These are phyloP conservation scores for Panellus pusillus DNA, from an alignment of 768 basidiomycete genomes.

Conservation along the genomic window DNA sequence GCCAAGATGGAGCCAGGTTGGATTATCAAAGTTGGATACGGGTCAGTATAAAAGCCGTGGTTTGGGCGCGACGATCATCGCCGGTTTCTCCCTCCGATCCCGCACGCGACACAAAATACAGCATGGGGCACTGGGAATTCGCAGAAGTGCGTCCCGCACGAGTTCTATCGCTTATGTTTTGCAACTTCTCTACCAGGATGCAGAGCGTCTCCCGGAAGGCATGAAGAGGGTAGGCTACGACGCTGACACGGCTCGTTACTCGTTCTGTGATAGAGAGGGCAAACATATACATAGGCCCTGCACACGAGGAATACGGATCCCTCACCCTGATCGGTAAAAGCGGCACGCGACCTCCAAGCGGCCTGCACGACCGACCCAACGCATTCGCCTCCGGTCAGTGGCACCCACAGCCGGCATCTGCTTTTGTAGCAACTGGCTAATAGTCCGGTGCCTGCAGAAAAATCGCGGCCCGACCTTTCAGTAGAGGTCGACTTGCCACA, in stretches of 20 bases:
- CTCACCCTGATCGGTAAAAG: slow-evolving; percentile 37
- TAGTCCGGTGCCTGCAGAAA: neutral
- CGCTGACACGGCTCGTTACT: slow-evolving; percentile 50
- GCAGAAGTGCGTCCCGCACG: too few relatives aligned
- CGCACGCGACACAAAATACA: neutral
- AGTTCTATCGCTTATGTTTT: neutral
- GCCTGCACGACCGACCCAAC: slow-evolving; percentile 23
- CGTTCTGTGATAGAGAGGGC: slow-evolving; percentile 47
- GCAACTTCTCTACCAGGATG: slow-evolving; percentile 30
- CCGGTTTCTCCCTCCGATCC: neutral
- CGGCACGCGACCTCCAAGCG: slow-evolving; percentile 24
- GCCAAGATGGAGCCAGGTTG: too few relatives aligned
- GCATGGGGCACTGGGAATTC: slow-evolving; percentile 31
- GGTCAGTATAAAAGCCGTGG: neutral
- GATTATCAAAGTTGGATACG: too few relatives aligned
- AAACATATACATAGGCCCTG: slow-evolving; percentile 43
- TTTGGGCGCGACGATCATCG: neutral
- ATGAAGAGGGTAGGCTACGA: slow-evolving; percentile 54
- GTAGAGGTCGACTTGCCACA: slow-evolving; percentile 9
- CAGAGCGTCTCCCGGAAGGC: slow-evolving; percentile 43
- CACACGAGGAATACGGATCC: slow-evolving; percentile 45
- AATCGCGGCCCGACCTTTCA: neutral
- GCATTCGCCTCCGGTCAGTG: slow-evolving; percentile 16
- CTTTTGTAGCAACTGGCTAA: too few relatives aligned
- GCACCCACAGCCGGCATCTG: neutral